A percentile compares a stretch with the other conserved stretches of the same genome.
Evolutionary conservation across 2,329 filamentous ascomycete species (phyloP).

Genomic region (Scedosporium minutisporum): DNA sequence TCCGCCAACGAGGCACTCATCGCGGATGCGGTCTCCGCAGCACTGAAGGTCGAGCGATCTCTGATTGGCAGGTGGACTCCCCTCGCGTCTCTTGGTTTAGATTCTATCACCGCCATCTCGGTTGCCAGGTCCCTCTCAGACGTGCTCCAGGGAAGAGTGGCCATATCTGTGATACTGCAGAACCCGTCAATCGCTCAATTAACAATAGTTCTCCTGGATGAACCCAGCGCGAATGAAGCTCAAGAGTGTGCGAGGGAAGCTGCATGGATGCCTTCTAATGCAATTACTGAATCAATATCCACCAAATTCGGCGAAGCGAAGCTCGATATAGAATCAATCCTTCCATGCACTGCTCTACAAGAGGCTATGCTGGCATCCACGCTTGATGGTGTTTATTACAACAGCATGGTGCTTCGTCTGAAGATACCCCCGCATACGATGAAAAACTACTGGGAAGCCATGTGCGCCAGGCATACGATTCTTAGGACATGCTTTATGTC

Average conservation of each 20-base stretch:
- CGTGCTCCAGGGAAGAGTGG: slow-evolving; percentile 35
- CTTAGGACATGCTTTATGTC: slow-evolving; percentile 66
- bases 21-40: slow-evolving; percentile 40
- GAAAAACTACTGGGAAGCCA: slow-evolving; percentile 48
- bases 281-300: background rate
- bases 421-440: slow-evolving; percentile 39
- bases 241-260: background rate
- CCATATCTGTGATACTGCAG: slow-evolving; percentile 62
- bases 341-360: slow-evolving; percentile 81
- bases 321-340: slow-evolving; percentile 39
- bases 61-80: slow-evolving; percentile 56
- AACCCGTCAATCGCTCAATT: slow-evolving; percentile 58
- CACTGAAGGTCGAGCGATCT: slow-evolving; percentile 32
- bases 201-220: slow-evolving; percentile 20
- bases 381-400: slow-evolving; percentile 53
- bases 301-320: background rate
- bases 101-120: slow-evolving; percentile 73
- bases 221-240: background rate
- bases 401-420: slow-evolving; percentile 58
- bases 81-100: slow-evolving; percentile 68
- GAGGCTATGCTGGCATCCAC: slow-evolving; percentile 71
- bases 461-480: slow-evolving; percentile 62
- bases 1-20: slow-evolving; percentile 47
- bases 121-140: slow-evolving; percentile 49
- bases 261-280: slow-evolving; percentile 9